Evolutionary conservation across 2,329 filamentous ascomycete genomes (phyloP).

Genomic region (Thelonectria rubi): DNA sequence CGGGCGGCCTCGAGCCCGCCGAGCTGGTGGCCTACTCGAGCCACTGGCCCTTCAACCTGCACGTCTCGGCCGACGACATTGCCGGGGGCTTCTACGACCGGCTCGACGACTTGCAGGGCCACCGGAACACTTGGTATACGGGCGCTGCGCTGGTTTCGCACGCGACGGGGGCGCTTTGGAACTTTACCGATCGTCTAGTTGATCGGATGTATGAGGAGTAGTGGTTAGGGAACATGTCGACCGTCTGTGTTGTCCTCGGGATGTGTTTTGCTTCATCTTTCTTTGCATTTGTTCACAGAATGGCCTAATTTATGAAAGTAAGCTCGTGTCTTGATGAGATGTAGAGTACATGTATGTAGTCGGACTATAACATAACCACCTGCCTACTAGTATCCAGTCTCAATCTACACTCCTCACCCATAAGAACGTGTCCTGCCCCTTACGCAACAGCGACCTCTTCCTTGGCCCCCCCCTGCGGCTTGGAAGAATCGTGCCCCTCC

Average conservation of each 20-base stretch:
- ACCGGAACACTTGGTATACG: constrained; percentile 32
- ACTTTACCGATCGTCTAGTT: constrained; percentile 32
- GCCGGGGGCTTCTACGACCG: constrained; percentile 28
- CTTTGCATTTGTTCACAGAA: too few relatives aligned
- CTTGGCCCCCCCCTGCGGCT: background rate
- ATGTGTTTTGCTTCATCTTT: too few relatives aligned
- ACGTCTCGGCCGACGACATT: constrained; percentile 24
- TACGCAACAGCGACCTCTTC: constrained; percentile 9
- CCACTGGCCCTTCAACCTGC: constrained; percentile 32
- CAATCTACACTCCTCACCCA: too few relatives aligned
- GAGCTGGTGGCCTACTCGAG: constrained; percentile 29
- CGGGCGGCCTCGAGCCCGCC: constrained; percentile 3
- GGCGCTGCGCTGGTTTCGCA: constrained; percentile 32
- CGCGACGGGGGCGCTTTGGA: constrained; percentile 32
- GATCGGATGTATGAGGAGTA: constrained; percentile 26
- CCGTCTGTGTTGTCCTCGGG: too few relatives aligned
- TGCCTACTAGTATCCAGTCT: too few relatives aligned
- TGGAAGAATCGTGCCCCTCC: constrained; percentile 33
- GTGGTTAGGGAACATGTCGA: too few relatives aligned
- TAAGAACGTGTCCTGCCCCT: background rate
- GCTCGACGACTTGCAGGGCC: constrained; percentile 30
- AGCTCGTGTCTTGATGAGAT: too few relatives aligned
- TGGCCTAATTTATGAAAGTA: too few relatives aligned
- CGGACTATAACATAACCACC: too few relatives aligned
- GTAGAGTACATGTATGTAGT: too few relatives aligned